Conservation (phyloP, 1,284 basidiomycete genomes). For the Vanrija pseudolonga region DNA sequence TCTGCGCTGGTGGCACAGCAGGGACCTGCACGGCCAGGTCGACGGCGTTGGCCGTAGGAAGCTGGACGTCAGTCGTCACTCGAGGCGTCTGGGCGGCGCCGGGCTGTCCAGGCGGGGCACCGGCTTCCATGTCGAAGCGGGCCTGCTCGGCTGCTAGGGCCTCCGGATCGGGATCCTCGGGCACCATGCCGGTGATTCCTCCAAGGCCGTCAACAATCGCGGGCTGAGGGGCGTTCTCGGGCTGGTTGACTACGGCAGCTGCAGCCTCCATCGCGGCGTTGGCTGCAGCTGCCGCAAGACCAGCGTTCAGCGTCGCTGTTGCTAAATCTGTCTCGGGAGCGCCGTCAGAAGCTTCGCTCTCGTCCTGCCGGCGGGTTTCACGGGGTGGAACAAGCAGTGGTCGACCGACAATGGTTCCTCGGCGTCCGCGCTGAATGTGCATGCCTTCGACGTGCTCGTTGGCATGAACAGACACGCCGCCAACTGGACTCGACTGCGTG, state of each 20-base stretch:
- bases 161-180: slow-evolving; percentile 40
- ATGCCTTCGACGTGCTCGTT: slow-evolving; percentile 25
- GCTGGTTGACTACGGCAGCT: slow-evolving; percentile 21
- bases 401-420: slow-evolving; percentile 42
- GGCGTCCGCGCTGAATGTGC: slow-evolving; percentile 9
- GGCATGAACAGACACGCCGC: slow-evolving; percentile 26
- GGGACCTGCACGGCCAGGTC: slow-evolving; percentile 19
- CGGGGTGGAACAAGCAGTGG: slow-evolving; percentile 31
- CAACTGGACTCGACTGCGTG: slow-evolving; percentile 46
- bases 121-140: slow-evolving; percentile 43
- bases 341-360: slow-evolving; percentile 40
- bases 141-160: slow-evolving; percentile 43
- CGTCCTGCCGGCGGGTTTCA: slow-evolving; percentile 25
- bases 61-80: slow-evolving; percentile 19
- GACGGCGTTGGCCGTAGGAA: slow-evolving; percentile 13
- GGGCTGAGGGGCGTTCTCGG: slow-evolving; percentile 28
- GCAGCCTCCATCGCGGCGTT: slow-evolving; percentile 21
- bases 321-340: slow-evolving; percentile 36
- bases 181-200: slow-evolving; percentile 7
- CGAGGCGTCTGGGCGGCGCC: slow-evolving; percentile 39
- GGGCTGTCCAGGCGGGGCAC: slow-evolving; percentile 45
- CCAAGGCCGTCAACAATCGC: slow-evolving; percentile 29
- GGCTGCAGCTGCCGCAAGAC: slow-evolving; percentile 33
- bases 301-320: slow-evolving; percentile 31
- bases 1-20: slow-evolving; percentile 27